These are phyloP conservation scores for Yamadazyma pseudoaaseri DNA, from an alignment of 1,139 yeast genomes.

Conservation along the genomic window DNA sequence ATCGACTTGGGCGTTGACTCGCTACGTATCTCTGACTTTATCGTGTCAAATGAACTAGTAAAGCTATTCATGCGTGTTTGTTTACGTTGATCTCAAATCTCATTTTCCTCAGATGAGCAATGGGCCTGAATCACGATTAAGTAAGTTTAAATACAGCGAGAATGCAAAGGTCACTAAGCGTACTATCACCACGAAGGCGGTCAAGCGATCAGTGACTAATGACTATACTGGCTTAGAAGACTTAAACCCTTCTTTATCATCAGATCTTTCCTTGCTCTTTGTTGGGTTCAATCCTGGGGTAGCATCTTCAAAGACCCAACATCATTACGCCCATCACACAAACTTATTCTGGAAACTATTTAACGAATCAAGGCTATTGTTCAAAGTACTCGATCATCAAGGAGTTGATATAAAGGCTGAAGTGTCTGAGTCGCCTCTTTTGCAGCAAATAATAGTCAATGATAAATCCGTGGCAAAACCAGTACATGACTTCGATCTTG, in stretches of 20 bases:
- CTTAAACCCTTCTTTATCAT: conserved; percentile 36
- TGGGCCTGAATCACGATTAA: conserved; percentile 2
- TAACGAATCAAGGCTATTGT: conserved; percentile 50
- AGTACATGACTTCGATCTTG: conserved; percentile 46
- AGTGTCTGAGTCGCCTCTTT: conserved; percentile 1
- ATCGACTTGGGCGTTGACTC: conserved; percentile 19
- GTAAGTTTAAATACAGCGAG: conserved; percentile 5
- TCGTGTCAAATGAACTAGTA: conserved; percentile 4
- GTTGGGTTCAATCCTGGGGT: conserved; percentile 78
- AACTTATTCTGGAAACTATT: conserved; percentile 71
- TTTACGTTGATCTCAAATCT: conserved; percentile 1
- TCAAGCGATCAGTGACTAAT: conserved; percentile 1
- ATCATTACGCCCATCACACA: conserved; percentile 72
- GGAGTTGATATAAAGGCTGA: conserved; percentile 2
- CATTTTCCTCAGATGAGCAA: conserved; percentile 4
- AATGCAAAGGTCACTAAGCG: not conserved
- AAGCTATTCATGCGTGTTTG: conserved; percentile 6
- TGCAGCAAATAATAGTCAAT: conserved; percentile 3
- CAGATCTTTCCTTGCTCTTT: conserved; percentile 46
- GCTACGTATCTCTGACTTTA: conserved; percentile 7
- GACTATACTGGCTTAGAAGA: conserved; percentile 16
- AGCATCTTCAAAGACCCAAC: conserved; percentile 61
- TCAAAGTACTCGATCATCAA: conserved; percentile 14
- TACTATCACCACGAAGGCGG: not conserved
- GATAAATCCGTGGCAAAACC: conserved; percentile 39